Percentiles rank a stretch among this genome's conserved stretches.
These are phyloP conservation scores for Apostasia shenzhenica DNA, from an alignment of 106 monocot species.

Conservation along the genomic window DNA sequence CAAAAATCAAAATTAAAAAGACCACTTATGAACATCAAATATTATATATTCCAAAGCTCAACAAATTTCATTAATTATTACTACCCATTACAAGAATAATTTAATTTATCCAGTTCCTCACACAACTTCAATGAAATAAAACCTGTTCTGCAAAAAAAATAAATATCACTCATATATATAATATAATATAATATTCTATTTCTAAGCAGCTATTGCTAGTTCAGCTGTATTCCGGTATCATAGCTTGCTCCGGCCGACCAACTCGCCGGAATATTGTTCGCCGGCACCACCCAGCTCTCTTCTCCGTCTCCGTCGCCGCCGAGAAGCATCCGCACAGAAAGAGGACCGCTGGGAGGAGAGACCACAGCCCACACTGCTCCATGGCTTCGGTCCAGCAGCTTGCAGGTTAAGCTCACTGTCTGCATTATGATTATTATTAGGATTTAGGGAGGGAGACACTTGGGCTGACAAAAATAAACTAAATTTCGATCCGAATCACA, in stretches of 20 bases:
- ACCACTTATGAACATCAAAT: too few relatives aligned
- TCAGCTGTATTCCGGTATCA: constrained; percentile 62
- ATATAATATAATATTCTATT: not conserved
- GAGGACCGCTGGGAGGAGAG: constrained; percentile 49
- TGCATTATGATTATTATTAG: constrained; percentile 12
- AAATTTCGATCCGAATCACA: too few relatives aligned
- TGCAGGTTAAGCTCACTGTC: constrained; percentile 56
- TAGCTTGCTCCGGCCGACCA: constrained; percentile 42
- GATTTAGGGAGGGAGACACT: too few relatives aligned
- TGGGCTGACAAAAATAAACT: too few relatives aligned
- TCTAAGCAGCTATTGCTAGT: constrained; percentile 9
- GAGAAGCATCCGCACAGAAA: constrained; percentile 56
- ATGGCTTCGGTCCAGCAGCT: constrained; percentile 46
- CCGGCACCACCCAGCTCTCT: constrained; percentile 46
- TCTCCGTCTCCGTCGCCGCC: constrained; percentile 31
- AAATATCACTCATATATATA: too few relatives aligned
- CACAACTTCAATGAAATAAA: too few relatives aligned
- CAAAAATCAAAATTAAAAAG: too few relatives aligned
- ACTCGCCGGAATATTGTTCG: constrained; percentile 39
- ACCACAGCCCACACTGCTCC: constrained; percentile 54
- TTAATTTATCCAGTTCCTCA: too few relatives aligned
- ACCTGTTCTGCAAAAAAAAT: too few relatives aligned
- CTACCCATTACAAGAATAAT: too few relatives aligned
- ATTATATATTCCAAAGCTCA: too few relatives aligned
- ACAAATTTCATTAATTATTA: too few relatives aligned